Base-by-base conservation (phyloP, 2,329 filamentous ascomycete species). In the Exophiala bonariae region DNA sequence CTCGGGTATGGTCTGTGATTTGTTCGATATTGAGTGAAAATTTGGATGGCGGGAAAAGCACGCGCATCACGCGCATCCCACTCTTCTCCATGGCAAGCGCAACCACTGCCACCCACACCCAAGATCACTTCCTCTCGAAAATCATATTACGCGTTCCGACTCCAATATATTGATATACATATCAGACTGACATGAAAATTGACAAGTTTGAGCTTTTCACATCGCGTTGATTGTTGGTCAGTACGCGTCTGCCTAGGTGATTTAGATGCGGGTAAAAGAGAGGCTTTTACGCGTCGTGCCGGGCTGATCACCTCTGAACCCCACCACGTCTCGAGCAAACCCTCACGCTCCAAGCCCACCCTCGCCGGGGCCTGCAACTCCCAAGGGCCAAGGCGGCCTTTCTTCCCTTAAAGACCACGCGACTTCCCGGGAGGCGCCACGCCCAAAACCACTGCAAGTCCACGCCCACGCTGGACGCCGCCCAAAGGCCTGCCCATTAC, bases 11-110 rank as follows among this genome's bases (percentile, higher is more conserved):
- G 32, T 34, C 32, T 18, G 32, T 34, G 32, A 34, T 34, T 34
- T 18, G 32, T 14, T 34, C 13, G 14, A 34, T n/a, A 34, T 34
- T 18, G 32, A 34, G 32, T 34, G 32, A 34, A 34, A 34, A 34
- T 34, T 34, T 34, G 32, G 13, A 34, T 34, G 32, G 32, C 32
- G 32, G 32, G 32, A 14, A 6, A 34, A 6, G 32, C 32, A 34
- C 7, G 6, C 32, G 32, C 17, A 18, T n/a, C 17, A 6, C 32
- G 8, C 32, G 17, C 32, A 18, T 31, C 8, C 28, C n/a, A n/a
- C n/a, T 9, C 8, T 8, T 31, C 28, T 31, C 28, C 9, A 31
- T n/a, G 9, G 28, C 9, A 8, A 31, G 28, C 9, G n/a, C 28
- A 8, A 31, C 8, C 9, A 9, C 28, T 31, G 8, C 8, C 9